Evolutionary conservation across 495 filamentous ascomycete genomes (phyloP), one percentile per base, ranked within the genome.

Genomic region (Aspergillus cristatus): DNA sequence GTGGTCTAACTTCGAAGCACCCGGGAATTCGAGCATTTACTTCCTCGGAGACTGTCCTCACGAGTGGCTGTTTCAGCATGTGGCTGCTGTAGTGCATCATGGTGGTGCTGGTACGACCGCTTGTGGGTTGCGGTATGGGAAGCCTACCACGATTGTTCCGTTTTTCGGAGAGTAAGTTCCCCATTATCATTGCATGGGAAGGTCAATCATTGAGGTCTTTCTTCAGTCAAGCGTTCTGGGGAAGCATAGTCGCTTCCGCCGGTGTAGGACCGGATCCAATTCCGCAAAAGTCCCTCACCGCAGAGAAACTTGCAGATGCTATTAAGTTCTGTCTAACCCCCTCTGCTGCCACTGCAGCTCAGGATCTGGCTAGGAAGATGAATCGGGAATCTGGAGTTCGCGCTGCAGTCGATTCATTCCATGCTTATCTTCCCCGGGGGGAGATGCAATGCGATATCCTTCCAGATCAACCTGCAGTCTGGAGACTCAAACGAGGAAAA

Each of bases 181-280:
- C n/a, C n/a, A n/a, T n/a, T n/a, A n/a, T 18, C 33, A 8, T n/a
- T n/a, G n/a, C n/a, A n/a, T n/a, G n/a, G n/a, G n/a, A n/a, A n/a
- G n/a, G n/a, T 16, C 40, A 28, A 32, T 18, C 13, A n/a, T n/a
- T n/a, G n/a, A n/a, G n/a, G n/a, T n/a, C n/a, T n/a, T n/a, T n/a
- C 14, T 20, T 10, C 7, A 60, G 49, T 50, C 86, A 94, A 58
- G 70, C 76, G 12, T 91, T 91, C 55, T 94, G 86, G 86, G 86
- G 84, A 7, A 57, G 67, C 3, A 86, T 86, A 75, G 68, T 89
- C 3, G 71, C 71, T 0, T 65, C 63, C 14, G 70, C 77, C 2
- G 72, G 74, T 3, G 83, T 82, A 11, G 86, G 86, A 1, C 74
- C 82, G 1, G 57, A 69, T 17, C 78, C 83, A 1, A 74, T 88